Conservation (phyloP, 2,329 filamentous ascomycete species). For the Teratosphaeria epicoccoides region DNA sequence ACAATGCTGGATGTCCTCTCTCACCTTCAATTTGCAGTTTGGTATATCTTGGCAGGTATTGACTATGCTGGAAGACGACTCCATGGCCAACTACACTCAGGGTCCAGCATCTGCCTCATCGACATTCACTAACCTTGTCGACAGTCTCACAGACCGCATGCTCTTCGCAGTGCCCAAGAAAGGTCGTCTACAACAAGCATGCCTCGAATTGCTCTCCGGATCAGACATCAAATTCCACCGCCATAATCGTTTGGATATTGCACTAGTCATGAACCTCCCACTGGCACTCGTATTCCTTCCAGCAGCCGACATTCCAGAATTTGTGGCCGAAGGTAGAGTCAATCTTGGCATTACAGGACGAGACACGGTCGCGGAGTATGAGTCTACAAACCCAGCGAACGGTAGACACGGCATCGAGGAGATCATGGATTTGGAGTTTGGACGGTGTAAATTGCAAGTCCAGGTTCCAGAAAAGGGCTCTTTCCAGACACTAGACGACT, state of each 20-base stretch:
- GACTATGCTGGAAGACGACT: not conserved
- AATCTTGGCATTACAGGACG: constrained; percentile 90
- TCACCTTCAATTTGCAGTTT: not conserved
- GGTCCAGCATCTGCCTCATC: not conserved
- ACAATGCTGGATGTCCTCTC: not conserved
- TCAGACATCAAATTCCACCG: constrained; percentile 95
- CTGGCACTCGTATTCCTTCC: constrained; percentile 95
- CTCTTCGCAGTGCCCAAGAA: constrained; percentile 99
- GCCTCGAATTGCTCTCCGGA: constrained; percentile 82
- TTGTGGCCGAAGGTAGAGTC: constrained; percentile 87
- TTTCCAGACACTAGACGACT: constrained; percentile 58
- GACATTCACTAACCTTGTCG: not conserved
- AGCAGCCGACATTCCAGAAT: constrained; percentile 92
- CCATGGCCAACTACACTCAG: not conserved
- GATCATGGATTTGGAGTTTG: constrained; percentile 83
- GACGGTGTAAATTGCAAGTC: constrained; percentile 86
- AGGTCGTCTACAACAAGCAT: constrained; percentile 80
- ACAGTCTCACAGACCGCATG: constrained; percentile 76
- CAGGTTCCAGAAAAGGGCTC: constrained; percentile 82
- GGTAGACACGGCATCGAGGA: constrained; percentile 61
- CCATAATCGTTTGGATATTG: constrained; percentile 91
- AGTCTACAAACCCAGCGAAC: constrained; percentile 35
- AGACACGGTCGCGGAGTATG: constrained; percentile 84
- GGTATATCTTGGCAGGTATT: not conserved
- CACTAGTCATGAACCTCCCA: constrained; percentile 90